Evolutionary conservation across 371 early-diverging fungal species (phyloP).

Genomic region (Caulochytrium protostelioides): DNA sequence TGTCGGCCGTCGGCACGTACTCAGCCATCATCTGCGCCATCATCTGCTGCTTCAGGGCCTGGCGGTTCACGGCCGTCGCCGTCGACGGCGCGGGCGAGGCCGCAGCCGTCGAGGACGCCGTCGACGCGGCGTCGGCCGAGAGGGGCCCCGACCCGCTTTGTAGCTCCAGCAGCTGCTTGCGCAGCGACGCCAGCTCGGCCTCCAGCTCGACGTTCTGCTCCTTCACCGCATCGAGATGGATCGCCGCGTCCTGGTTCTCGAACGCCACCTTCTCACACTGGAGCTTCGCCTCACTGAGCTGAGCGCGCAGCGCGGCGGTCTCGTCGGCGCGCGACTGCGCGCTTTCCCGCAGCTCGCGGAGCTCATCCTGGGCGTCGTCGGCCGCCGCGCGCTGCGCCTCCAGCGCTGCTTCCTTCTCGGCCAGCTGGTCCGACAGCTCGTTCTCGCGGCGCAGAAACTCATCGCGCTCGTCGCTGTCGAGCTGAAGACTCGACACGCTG

Average conservation of each 20-base stretch:
- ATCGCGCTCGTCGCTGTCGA: conserved; percentile 82
- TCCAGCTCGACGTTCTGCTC: conserved; percentile 56
- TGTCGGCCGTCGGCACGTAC: conserved; percentile 34
- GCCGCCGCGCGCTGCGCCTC: conserved; percentile 29
- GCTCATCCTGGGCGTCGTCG: conserved; percentile 41
- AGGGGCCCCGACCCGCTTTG: too few species aligned
- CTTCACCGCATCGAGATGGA: conserved; percentile 58
- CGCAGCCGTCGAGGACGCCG: too few species aligned
- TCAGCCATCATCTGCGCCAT: conserved; percentile 69
- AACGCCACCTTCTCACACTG: conserved; percentile 65
- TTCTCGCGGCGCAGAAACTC: conserved; percentile 82
- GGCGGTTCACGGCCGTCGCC: too few species aligned
- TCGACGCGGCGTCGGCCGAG: too few species aligned
- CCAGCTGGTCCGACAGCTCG: conserved; percentile 69
- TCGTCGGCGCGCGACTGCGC: too few species aligned
- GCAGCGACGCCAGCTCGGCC: conserved; percentile 44
- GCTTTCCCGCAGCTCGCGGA: conserved; percentile 39
- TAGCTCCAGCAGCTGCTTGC: conserved; percentile 17
- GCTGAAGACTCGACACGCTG: conserved; percentile 2
- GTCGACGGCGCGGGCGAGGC: too few species aligned
- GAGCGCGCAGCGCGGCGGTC: conserved; percentile 12
- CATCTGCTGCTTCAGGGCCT: conserved; percentile 40
- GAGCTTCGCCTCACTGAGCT: conserved; percentile 42
- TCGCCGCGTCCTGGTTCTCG: conserved; percentile 58
- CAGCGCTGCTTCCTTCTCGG: conserved; percentile 59